Evolutionary conservation across 345 rosid genomes (phyloP).

Genomic region (Brassica napus): Da-Ae NC_063451.1:39611501-39612000

Average conservation of each 20-base stretch:
- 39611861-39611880: neutral
- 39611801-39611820: neutral
- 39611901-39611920: neutral
- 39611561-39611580: neutral
- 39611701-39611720: slow-evolving; percentile 95
- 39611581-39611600: neutral
- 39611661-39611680: neutral
- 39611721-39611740: slow-evolving; percentile 97
- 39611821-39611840: neutral
- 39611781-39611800: neutral
- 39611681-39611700: slow-evolving; percentile 86
- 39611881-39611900: neutral
- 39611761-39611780: slow-evolving; percentile 40
- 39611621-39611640: neutral
- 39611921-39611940: neutral
- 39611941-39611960: neutral
- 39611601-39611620: neutral
- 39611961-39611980: neutral
- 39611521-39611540: neutral
- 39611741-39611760: slow-evolving; percentile 99
- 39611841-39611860: neutral
- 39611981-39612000: neutral
- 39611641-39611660: neutral
- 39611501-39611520: slow-evolving; percentile 4
- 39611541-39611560: neutral